A percentile compares a stretch with the other conserved stretches of the same genome.
Conservation (phyloP, 1,284 basidiomycete genomes). For the Pseudozyma tsukubaensis region DNA sequence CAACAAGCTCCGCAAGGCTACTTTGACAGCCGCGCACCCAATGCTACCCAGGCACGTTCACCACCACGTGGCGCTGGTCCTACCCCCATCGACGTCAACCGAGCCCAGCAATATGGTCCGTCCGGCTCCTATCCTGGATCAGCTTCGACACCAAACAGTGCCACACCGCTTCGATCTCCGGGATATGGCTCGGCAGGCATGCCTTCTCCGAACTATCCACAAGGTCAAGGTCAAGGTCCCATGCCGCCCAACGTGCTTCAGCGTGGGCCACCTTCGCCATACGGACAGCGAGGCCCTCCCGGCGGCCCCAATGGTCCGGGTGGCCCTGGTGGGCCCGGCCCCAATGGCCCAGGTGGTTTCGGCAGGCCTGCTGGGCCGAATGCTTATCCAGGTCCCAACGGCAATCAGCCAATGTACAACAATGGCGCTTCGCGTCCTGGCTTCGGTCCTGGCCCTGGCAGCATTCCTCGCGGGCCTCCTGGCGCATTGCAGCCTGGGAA, state of each 20-base stretch:
- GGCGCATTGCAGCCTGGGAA: conserved; percentile 26
- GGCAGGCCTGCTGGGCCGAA: background rate
- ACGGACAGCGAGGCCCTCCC: conserved; percentile 20
- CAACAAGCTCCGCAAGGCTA: conserved; percentile 20
- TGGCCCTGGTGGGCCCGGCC: conserved; percentile 12
- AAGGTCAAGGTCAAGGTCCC: background rate
- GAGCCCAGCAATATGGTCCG: conserved; percentile 31
- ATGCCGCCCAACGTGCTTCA: conserved; percentile 44
- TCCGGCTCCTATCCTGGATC: conserved; percentile 10
- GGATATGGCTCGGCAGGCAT: conserved; percentile 24
- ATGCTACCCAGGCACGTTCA: conserved; percentile 16
- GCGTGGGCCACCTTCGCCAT: conserved; percentile 36
- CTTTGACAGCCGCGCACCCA: conserved; percentile 29
- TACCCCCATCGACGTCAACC: conserved; percentile 36
- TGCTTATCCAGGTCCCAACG: background rate
- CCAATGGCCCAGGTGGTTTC: conserved; percentile 5
- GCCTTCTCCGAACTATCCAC: conserved; percentile 24
- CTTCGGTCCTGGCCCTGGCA: conserved; percentile 1
- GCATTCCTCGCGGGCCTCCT: conserved; percentile 7
- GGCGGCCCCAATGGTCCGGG: conserved; percentile 1
- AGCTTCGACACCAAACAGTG: conserved; percentile 29
- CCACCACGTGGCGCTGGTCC: conserved; percentile 21
- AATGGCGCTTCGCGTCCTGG: conserved; percentile 11
- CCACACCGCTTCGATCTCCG: conserved; percentile 40
- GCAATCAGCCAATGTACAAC: conserved; percentile 7